Base-by-base conservation (phyloP, 768 basidiomycete species). In the Agaricus blazei region DNA sequence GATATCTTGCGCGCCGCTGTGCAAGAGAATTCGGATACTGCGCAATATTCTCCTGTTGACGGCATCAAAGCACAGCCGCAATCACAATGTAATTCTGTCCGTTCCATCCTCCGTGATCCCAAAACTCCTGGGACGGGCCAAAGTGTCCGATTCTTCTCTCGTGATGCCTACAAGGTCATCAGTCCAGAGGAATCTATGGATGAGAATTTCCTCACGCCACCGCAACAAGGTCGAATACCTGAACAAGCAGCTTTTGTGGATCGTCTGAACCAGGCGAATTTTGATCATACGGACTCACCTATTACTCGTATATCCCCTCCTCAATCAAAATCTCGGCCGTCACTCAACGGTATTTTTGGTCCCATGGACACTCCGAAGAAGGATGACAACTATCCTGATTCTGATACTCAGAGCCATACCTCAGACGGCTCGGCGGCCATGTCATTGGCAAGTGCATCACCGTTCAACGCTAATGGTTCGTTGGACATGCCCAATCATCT, bases 61-160 rank as follows among this genome's bases (percentile, higher is more conserved):
- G 46, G 70, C n/a, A 70, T 70, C 36, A 66, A 68, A 34, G 8
- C 7, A 34, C 34, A 8, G 34, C 34, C 7, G 11, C 34, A 34
- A 34, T 11, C 34, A 8, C 34, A 6, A 55, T 75, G 68, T 56
- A 77, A 76, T 51, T 88, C 87, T 11, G 74, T 86, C 4, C 81
- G 87, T 12, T 88, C 87, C 14, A 90, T 90, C 59, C 75, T 90
- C 27, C 84, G 85, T 41, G 83, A 85, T 58, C 79, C 78, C 3
- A 83, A 83, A 46, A 85, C 87, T 0, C 88, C 88, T 14, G 87
- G 84, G 3, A 87, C 86, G 9, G 87, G 88, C n/a, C 83, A 84
- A 64, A 88, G 83, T 57, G 88, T 90, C 41, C 83, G 88, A 5
- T 89, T 90, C 71, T 88, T 88, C 67, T 82, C 87, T 27, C 77